These are phyloP conservation scores for Diutina scorzettiae DNA, from an alignment of 1,139 yeast species.

Conservation along the genomic window DNA sequence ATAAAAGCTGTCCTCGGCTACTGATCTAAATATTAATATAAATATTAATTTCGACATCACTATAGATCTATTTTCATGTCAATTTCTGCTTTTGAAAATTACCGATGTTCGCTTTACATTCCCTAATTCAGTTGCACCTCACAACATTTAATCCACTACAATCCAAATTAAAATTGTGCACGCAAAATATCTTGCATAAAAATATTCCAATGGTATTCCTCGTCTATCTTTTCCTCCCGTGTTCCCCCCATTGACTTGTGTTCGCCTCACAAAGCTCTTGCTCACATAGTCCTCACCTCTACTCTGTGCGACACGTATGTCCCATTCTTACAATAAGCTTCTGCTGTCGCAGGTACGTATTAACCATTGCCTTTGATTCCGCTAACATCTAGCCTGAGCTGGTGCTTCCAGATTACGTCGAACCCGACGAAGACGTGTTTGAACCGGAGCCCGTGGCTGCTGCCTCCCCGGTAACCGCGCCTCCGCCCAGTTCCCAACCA, in stretches of 20 bases:
- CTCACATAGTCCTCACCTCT: neutral
- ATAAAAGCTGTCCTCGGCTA: too few species aligned
- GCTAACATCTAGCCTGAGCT: conserved; percentile 4
- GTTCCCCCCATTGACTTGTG: neutral
- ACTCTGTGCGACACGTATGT: conserved; percentile 1
- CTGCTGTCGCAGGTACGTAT: neutral
- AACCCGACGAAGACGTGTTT: conserved; percentile 4
- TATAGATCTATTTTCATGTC: too few species aligned
- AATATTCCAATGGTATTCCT: too few species aligned
- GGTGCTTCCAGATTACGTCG: conserved; percentile 5
- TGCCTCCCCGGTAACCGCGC: neutral
- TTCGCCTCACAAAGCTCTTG: neutral
- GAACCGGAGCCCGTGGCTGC: neutral
- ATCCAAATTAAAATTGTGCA: too few species aligned
- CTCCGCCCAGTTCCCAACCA: neutral
- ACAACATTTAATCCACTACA: too few species aligned
- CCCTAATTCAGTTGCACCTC: too few species aligned
- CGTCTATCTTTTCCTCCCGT: neutral
- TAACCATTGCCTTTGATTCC: neutral
- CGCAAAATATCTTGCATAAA: too few species aligned
- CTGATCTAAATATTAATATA: too few species aligned
- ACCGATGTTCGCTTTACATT: too few species aligned
- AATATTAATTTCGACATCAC: too few species aligned
- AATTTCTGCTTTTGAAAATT: too few species aligned
- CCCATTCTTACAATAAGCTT: neutral